Conservation (phyloP, 1,284 basidiomycete genomes). For the Boletus semigastroideus region DNA sequence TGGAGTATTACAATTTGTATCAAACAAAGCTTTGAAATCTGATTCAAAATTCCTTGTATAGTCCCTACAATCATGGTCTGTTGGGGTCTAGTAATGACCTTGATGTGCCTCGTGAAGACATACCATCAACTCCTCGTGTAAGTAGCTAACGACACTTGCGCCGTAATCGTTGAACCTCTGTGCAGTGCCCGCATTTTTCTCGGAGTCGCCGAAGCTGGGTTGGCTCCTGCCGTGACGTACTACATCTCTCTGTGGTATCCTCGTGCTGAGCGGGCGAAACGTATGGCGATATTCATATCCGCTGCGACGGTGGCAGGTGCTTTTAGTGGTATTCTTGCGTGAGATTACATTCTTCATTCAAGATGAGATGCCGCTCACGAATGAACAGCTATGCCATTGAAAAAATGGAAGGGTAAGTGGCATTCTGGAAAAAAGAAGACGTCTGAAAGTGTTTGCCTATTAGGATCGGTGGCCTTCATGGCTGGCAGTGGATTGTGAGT, state of each 20-base stretch:
- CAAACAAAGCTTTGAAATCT: not conserved
- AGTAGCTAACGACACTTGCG: not conserved
- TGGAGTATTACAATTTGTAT: slow-evolving; percentile 36
- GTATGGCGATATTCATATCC: slow-evolving; percentile 9
- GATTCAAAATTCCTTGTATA: slow-evolving; percentile 13
- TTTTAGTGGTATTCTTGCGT: slow-evolving; percentile 17
- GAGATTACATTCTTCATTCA: not conserved
- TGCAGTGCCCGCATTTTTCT: slow-evolving; percentile 43
- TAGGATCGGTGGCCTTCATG: slow-evolving; percentile 39
- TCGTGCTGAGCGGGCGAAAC: slow-evolving; percentile 12
- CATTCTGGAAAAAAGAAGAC: not conserved
- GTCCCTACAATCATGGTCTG: slow-evolving; percentile 47
- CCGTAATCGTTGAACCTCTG: slow-evolving; percentile 2
- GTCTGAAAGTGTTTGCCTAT: not conserved
- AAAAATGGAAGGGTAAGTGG: slow-evolving; percentile 20
- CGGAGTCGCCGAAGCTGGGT: slow-evolving; percentile 15
- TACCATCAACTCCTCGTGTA: slow-evolving; percentile 30
- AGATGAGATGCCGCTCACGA: not conserved
- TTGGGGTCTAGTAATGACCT: slow-evolving; percentile 45
- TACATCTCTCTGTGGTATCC: slow-evolving; percentile 20
- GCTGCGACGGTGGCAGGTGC: slow-evolving; percentile 12
- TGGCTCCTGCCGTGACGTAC: slow-evolving; percentile 12
- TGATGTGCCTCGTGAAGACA: slow-evolving; percentile 36
- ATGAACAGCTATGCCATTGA: slow-evolving; percentile 13
- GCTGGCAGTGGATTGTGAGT: slow-evolving; percentile 50